Evolutionary conservation across 768 basidiomycete species (phyloP).

Genomic region (Ephemerocybe angulata): DNA sequence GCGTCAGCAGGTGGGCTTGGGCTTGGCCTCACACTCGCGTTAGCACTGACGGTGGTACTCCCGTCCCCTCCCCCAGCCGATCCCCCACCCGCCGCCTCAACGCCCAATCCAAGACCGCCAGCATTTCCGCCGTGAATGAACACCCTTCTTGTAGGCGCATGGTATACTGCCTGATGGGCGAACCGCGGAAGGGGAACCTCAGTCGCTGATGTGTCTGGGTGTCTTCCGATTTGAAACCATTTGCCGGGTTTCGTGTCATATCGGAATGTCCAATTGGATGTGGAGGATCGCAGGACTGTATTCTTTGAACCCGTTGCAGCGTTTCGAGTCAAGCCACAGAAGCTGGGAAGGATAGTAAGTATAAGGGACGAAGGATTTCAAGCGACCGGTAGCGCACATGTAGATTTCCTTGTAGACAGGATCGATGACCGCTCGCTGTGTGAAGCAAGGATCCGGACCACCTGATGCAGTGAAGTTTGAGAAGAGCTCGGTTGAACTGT

Average conservation of each 20-base stretch:
- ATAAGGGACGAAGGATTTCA: background rate
- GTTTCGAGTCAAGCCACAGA: constrained; percentile 56
- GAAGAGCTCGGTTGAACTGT: constrained; percentile 57
- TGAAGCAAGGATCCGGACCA: constrained; percentile 70
- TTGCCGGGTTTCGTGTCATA: constrained; percentile 57
- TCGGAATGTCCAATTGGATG: constrained; percentile 66
- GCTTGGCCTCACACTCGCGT: constrained; percentile 4
- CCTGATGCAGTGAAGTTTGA: constrained; percentile 57
- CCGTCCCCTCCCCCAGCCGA: constrained; percentile 1
- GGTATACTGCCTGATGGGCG: constrained; percentile 78
- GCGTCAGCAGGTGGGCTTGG: constrained; percentile 16
- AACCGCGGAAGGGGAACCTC: constrained; percentile 61
- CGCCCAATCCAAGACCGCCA: constrained; percentile 33
- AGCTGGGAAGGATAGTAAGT: constrained; percentile 32
- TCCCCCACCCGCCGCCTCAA: background rate
- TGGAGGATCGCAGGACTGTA: constrained; percentile 42
- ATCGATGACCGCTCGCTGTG: constrained; percentile 72
- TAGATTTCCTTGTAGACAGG: constrained; percentile 62
- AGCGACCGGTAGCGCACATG: constrained; percentile 46
- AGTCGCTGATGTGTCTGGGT: constrained; percentile 19
- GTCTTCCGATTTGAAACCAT: constrained; percentile 59
- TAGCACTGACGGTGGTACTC: constrained; percentile 7
- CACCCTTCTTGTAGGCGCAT: constrained; percentile 48
- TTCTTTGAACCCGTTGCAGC: constrained; percentile 32
- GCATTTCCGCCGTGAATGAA: constrained; percentile 80